Percentiles rank a stretch among this genome's conserved stretches.
Conservation (phyloP, 2,329 filamentous ascomycete genomes). For the Raffaelea albimanens region DNA sequence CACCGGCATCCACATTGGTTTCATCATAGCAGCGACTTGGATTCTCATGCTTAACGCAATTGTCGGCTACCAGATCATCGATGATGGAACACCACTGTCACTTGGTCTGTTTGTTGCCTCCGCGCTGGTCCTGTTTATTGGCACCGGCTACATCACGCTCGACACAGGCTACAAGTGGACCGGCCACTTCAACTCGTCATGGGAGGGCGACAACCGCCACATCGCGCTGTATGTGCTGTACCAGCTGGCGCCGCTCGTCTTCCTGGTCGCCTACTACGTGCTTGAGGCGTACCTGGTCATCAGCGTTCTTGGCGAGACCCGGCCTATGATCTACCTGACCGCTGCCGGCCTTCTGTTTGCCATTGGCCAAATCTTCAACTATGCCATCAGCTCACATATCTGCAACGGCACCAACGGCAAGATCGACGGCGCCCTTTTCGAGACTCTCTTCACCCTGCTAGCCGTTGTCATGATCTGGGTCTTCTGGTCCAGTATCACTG, state of each 20-base stretch:
- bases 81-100: slow-evolving; percentile 84
- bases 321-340: slow-evolving; percentile 84
- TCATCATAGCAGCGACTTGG: slow-evolving; percentile 83
- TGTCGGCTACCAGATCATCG: slow-evolving; percentile 86
- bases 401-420: slow-evolving; percentile 74
- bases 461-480: slow-evolving; percentile 78
- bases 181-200: slow-evolving; percentile 59
- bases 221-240: slow-evolving; percentile 92
- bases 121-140: slow-evolving; percentile 65
- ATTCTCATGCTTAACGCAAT: slow-evolving; percentile 84
- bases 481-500: slow-evolving; percentile 98
- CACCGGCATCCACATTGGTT: slow-evolving; percentile 79
- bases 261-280: slow-evolving; percentile 78
- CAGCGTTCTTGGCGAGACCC: slow-evolving; percentile 73
- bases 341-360: slow-evolving; percentile 74
- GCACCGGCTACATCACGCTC: slow-evolving; percentile 89
- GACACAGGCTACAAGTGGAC: slow-evolving; percentile 89
- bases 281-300: slow-evolving; percentile 79
- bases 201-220: slow-evolving; percentile 52
- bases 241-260: slow-evolving; percentile 78
- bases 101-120: slow-evolving; percentile 66
- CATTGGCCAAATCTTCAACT: slow-evolving; percentile 92
- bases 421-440: slow-evolving; percentile 88
- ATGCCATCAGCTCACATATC: slow-evolving; percentile 82
- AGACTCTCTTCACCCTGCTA: slow-evolving; percentile 84